Base-by-base conservation (phyloP, 768 basidiomycete species). In the Infundibulicybe gibba region DNA sequence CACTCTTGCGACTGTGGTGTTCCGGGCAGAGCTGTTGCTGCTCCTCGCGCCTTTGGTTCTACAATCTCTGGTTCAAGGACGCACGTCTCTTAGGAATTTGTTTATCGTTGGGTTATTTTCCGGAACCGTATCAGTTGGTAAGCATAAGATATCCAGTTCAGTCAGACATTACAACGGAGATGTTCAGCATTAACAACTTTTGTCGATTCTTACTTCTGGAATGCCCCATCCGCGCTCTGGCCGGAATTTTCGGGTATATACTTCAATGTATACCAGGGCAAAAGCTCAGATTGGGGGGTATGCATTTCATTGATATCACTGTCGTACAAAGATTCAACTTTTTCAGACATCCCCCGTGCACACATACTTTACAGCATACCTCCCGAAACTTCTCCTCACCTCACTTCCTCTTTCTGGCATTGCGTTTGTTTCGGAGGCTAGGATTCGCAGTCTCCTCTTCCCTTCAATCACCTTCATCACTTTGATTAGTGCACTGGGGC, bases 261-360 rank as follows among this genome's bases (percentile, higher is more conserved):
- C 52, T 99, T 91, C 70, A 99, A 98, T 59, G 80, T 97, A 19
- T 68, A 85, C 5, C 65, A 91, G 59, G 93, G 94, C 12, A 93
- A 95, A 62, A 85, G 87, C 20, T 68, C 83, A 0, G 83, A 94
- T 15, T 99, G 97, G 97, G 97, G 97, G 52, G 91, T 95, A 62
- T 53, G 88, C 31, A 11, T 17, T 20, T 39, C 15, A 19, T 45
- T 25, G 30, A 19, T 32, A 6, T 17, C 21, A 6, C 44, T 15
- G 15, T 45, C 39, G 42, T 8, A 8, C 25, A 25, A 33, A 32
- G 9, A 31, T 40, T 43, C 57, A 21, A 53, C 31, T 11, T 42
- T 12, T 17, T 14, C 61, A 89, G 91, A 77, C 77, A 17, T 91
- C 88, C 0, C 90, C 94, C 0, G 67, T 67, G 3, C 69, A 79